phyloP scores from a whole-genome alignment of 2,329 filamentous ascomycete genomes.

The Fusarium ambrosium region DNA sequence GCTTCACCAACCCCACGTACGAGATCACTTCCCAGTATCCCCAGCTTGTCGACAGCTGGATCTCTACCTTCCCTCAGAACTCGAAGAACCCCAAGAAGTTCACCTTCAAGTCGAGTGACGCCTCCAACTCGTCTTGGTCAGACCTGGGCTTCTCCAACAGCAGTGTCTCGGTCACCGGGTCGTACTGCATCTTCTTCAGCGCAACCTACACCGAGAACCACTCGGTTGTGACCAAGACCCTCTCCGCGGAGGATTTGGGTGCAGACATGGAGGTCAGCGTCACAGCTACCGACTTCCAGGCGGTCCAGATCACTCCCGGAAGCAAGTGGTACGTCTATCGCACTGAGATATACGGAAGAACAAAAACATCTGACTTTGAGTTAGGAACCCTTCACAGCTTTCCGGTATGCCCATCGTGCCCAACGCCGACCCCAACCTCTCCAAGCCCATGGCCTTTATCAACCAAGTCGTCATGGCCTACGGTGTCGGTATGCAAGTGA shows the following conservation, averaged over 20 bases:
- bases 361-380: background rate
- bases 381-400: background rate
- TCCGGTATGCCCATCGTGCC: background rate
- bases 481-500: background rate
- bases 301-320: background rate
- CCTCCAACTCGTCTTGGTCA: background rate
- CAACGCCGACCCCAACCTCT: background rate
- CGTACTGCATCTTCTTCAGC: background rate
- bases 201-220: background rate
- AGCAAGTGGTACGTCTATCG: background rate
- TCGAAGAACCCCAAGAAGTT: background rate
- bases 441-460: background rate
- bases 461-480: background rate
- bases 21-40: background rate
- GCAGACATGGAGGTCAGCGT: background rate
- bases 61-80: background rate
- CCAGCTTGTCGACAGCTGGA: background rate
- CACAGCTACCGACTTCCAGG: background rate
- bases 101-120: background rate
- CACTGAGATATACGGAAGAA: background rate
- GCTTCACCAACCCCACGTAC: background rate
- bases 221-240: background rate
- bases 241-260: background rate
- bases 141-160: background rate
- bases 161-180: background rate